These are phyloP conservation scores for Chimonanthus salicifolius DNA, from an alignment of 164 flowering plant species.

Conservation along the genomic window DNA sequence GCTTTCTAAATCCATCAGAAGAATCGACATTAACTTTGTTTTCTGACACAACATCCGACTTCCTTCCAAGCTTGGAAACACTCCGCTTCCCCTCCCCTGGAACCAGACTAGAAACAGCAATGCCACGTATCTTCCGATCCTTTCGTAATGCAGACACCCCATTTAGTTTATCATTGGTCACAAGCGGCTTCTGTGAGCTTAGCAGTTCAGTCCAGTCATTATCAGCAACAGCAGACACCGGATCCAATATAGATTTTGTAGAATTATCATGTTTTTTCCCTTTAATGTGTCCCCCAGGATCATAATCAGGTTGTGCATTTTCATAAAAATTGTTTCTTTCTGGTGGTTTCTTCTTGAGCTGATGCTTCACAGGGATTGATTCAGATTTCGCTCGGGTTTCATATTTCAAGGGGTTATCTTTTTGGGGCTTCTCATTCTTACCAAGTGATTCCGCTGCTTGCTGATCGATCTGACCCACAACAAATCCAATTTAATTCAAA, in stretches of 20 bases:
- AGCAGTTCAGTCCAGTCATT: slow-evolving; percentile 88
- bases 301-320: slow-evolving; percentile 20
- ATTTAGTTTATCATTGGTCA: slow-evolving; percentile 26
- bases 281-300: slow-evolving; percentile 2
- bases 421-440: slow-evolving; percentile 45
- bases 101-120: neutral
- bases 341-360: slow-evolving; percentile 60
- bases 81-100: neutral
- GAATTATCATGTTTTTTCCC: neutral
- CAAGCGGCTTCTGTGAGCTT: slow-evolving; percentile 28
- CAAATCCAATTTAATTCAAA: neutral
- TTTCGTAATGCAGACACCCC: slow-evolving; percentile 33
- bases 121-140: slow-evolving; percentile 22
- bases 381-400: slow-evolving; percentile 26
- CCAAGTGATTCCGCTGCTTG: slow-evolving; percentile 89
- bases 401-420: slow-evolving; percentile 22
- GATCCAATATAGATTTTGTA: slow-evolving; percentile 9
- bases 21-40: slow-evolving; percentile 17
- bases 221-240: slow-evolving; percentile 35
- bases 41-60: slow-evolving; percentile 12
- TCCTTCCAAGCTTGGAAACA: slow-evolving; percentile 18
- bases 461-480: slow-evolving; percentile 66
- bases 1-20: slow-evolving; percentile 21
- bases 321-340: slow-evolving; percentile 24
- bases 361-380: slow-evolving; percentile 66